Base-by-base conservation (phyloP, 805 yeast genomes). In the Monosporozyma aerobia region DNA sequence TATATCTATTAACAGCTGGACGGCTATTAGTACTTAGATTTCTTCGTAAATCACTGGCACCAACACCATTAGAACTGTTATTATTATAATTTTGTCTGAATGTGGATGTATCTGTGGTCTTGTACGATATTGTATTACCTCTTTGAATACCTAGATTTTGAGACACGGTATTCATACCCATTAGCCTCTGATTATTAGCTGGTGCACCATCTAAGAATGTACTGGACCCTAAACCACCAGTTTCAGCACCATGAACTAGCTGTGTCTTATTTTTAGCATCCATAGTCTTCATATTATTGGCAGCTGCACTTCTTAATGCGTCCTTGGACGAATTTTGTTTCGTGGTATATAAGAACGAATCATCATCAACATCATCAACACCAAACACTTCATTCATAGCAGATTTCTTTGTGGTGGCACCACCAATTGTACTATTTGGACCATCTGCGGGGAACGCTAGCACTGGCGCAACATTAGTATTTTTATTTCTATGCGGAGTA, bases 151-250 rank as follows among this genome's bases (percentile, higher is more conserved):
- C 83, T 22, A 47, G 51, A 41, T 70, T 75, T 40, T 72, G 74
- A 40, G 59, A 59, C 16, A 68, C 69, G 25, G 77, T 45, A 32
- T 32, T 45, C 23, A n/a, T 19, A 7, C 19, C 40, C 25, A 14
- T 22, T 3, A 27, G 7, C 11, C 43, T 25, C n/a, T 78, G 22
- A 66, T 64, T 25, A 69, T 68, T 52, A 4, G 97, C 99, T 13
- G 98, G 98, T 0, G 97, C 94, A 37, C 99, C 99, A 68, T 94
- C 97, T 55, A 92, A 67, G 65, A 92, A 92, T 0, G 99, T 92
- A 2, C 96, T 79, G 1, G 92, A 80, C 2, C 99, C 99, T 44
- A 94, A 76, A 1, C 99, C 99, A 50, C 85, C 76, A 0, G 97
- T 87, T 2, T 86, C 77, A 48, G 80, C 79, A 19, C 99, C 99